phyloP scores from a whole-genome alignment of 2,329 filamentous ascomycete species.

The Alternaria atra region DNA sequence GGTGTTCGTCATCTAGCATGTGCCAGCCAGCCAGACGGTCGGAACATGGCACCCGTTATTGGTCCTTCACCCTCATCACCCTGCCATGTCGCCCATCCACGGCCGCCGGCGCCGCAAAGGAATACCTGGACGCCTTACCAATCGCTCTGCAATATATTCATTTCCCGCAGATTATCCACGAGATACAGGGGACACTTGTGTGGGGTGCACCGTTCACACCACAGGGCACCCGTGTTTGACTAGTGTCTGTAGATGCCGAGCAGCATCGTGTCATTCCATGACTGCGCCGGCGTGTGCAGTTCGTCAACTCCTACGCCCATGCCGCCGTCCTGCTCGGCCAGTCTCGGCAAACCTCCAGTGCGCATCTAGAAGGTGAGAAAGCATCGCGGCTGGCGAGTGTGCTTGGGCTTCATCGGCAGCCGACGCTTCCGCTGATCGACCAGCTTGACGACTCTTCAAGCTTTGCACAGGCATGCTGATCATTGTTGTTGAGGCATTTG shows the following conservation, averaged over 20 bases:
- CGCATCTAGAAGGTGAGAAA: slow-evolving; percentile 6
- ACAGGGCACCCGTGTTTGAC: slow-evolving; percentile 13
- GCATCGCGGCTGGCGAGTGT: slow-evolving; percentile 6
- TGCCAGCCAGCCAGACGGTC: slow-evolving; percentile 12
- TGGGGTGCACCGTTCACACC: slow-evolving; percentile 25
- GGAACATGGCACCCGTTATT: slow-evolving; percentile 12
- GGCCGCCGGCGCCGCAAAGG: neutral
- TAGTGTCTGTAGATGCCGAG: slow-evolving; percentile 17
- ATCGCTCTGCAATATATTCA: slow-evolving; percentile 20
- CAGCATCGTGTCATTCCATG: slow-evolving; percentile 5
- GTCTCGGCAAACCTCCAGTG: slow-evolving; percentile 6
- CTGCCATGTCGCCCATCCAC: neutral
- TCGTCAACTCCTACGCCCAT: neutral
- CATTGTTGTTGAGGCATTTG: neutral
- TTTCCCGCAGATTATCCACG: slow-evolving; percentile 35
- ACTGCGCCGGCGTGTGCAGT: neutral
- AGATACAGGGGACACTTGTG: slow-evolving; percentile 22
- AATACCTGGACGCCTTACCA: slow-evolving; percentile 18
- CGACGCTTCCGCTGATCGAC: slow-evolving; percentile 5
- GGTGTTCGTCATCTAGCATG: slow-evolving; percentile 8
- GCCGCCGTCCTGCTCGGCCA: slow-evolving; percentile 5
- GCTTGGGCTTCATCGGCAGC: slow-evolving; percentile 8
- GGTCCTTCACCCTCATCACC: slow-evolving; percentile 12
- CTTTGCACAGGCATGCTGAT: neutral
- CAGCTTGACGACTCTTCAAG: neutral